These are phyloP conservation scores for Mallotus repandus DNA, from an alignment of 441 rosid species.

Conservation along the genomic window DNA sequence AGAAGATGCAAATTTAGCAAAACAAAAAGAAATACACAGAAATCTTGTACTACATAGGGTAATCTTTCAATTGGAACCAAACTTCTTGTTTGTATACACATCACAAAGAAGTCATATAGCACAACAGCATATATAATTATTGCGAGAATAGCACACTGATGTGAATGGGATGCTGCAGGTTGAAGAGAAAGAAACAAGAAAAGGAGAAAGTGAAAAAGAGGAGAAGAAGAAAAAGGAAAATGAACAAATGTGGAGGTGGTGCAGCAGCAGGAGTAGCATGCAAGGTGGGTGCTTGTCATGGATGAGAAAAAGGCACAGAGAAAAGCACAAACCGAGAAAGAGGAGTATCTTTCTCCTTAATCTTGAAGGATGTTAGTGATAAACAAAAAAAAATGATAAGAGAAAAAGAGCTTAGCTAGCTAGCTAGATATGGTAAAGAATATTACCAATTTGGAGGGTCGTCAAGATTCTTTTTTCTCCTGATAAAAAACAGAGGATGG, in stretches of 20 bases:
- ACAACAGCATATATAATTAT: neutral
- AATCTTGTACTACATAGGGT: too few relatives aligned
- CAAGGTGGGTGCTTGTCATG: conserved; percentile 76
- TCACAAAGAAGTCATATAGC: too few relatives aligned
- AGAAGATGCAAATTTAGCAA: neutral
- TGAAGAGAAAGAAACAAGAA: conserved; percentile 33
- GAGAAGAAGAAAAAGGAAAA: conserved; percentile 29
- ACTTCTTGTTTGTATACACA: too few relatives aligned
- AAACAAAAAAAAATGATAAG: neutral
- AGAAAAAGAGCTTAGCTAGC: neutral
- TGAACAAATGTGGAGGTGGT: conserved; percentile 29
- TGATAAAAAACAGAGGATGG: neutral
- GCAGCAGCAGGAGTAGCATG: conserved; percentile 17
- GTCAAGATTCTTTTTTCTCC: conserved; percentile 13
- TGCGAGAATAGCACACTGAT: neutral
- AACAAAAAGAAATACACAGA: neutral
- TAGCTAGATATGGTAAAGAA: conserved; percentile 4
- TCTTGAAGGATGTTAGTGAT: conserved; percentile 31
- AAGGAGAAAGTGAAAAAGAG: conserved; percentile 16
- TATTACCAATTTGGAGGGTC: conserved; percentile 2
- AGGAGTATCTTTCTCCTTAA: conserved; percentile 44
- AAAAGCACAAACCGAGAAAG: conserved; percentile 45
- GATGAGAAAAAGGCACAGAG: conserved; percentile 59
- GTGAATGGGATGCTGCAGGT: conserved; percentile 34
- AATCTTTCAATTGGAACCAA: too few relatives aligned